These are phyloP conservation scores for Sclerotinia subarctica DNA, from an alignment of 2,329 filamentous ascomycete species.

Conservation along the genomic window DNA sequence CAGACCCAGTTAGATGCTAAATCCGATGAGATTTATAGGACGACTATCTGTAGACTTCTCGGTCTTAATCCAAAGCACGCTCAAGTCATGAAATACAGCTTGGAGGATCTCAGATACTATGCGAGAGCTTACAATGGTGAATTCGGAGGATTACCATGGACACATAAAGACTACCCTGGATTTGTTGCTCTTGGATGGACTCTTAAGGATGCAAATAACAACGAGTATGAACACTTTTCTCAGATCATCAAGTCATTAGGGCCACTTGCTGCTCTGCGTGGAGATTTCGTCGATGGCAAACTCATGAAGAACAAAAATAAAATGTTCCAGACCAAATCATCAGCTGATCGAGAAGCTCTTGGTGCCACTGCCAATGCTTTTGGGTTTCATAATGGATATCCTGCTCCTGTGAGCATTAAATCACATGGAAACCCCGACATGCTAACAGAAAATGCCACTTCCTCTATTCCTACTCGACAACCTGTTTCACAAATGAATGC, in stretches of 20 bases:
- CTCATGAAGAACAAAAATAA: neutral
- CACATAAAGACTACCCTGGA: neutral
- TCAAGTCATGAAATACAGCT: neutral
- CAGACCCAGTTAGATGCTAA: neutral
- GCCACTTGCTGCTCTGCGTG: neutral
- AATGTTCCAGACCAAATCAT: neutral
- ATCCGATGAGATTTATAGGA: conserved; percentile 14
- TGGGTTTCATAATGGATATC: conserved; percentile 6
- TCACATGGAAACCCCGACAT: neutral
- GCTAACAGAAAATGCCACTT: neutral
- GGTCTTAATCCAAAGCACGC: conserved; percentile 1
- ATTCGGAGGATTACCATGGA: neutral
- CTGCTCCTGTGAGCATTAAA: neutral
- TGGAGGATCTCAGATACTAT: conserved; percentile 25
- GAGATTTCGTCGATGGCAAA: conserved; percentile 3
- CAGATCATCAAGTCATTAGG: neutral
- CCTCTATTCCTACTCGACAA: too few relatives aligned
- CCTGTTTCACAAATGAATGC: neutral
- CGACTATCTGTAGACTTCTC: conserved; percentile 21
- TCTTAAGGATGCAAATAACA: neutral
- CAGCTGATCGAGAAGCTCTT: neutral
- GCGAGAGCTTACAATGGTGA: conserved; percentile 26
- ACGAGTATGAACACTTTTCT: neutral
- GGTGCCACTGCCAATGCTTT: neutral
- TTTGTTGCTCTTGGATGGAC: neutral